Conservation (phyloP, 768 basidiomycete genomes). For the Paxillus ammoniavirescens region DNA sequence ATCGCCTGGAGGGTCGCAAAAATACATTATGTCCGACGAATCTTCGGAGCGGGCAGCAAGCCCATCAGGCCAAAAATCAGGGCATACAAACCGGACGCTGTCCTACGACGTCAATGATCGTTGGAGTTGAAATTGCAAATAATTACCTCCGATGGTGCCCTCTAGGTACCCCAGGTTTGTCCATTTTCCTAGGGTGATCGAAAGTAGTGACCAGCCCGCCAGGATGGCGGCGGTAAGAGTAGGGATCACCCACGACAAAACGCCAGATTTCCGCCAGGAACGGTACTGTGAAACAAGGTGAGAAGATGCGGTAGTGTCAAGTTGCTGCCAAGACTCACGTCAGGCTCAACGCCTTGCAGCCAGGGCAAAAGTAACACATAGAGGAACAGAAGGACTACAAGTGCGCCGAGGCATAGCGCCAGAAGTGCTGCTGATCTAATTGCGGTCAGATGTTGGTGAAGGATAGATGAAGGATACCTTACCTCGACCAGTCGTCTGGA, state of each 20-base stretch:
- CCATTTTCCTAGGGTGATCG: conserved; percentile 65
- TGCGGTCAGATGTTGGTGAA: conserved; percentile 5
- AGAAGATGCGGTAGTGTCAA: neutral
- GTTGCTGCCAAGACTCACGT: conserved; percentile 45
- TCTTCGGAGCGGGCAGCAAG: conserved; percentile 63
- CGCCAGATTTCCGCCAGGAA: conserved; percentile 69
- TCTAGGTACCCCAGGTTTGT: conserved; percentile 61
- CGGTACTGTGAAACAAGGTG: conserved; percentile 50
- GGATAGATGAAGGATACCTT: neutral
- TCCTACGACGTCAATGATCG: conserved; percentile 2
- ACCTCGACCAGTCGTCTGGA: conserved; percentile 54
- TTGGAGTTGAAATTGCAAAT: neutral
- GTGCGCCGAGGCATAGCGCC: conserved; percentile 52
- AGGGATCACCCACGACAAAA: conserved; percentile 68
- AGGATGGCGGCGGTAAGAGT: conserved; percentile 69
- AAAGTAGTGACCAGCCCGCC: conserved; percentile 63
- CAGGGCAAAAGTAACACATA: conserved; percentile 70
- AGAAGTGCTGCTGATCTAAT: conserved; percentile 52
- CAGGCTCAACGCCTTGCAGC: conserved; percentile 63
- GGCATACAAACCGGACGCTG: conserved; percentile 70
- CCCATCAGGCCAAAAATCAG: conserved; percentile 74
- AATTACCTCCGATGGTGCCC: conserved; percentile 62
- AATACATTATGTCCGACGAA: conserved; percentile 36
- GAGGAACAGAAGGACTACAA: conserved; percentile 69
- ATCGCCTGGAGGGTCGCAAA: neutral